Evolutionary conservation across 345 rosid genomes (phyloP).

Genomic region (Arabidopsis suecica): DNA sequence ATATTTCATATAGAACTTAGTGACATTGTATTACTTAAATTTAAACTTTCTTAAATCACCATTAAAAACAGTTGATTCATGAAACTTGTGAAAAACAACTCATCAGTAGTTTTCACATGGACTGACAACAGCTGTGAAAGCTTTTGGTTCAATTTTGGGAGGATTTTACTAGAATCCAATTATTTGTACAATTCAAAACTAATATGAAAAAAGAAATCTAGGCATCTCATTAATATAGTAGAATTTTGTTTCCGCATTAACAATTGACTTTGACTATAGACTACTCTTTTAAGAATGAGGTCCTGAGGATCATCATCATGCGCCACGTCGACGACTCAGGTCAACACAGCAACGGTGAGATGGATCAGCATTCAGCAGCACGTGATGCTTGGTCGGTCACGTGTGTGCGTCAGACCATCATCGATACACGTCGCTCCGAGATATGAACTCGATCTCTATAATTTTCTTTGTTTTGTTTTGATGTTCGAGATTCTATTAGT

Average conservation of each 20-base stretch:
- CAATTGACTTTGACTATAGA: constrained; percentile 16
- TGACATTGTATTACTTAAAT: neutral
- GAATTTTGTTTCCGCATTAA: too few species aligned
- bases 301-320: constrained; percentile 10
- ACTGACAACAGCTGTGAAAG: neutral
- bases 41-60: neutral
- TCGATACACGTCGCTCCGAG: constrained; percentile 17
- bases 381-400: constrained; percentile 45
- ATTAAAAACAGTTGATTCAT: neutral
- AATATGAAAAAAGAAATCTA: neutral
- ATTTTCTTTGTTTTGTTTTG: neutral
- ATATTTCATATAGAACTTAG: constrained; percentile 22
- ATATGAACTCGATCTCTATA: constrained; percentile 3
- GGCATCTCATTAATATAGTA: neutral
- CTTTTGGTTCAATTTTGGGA: neutral
- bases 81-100: neutral
- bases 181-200: neutral
- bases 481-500: neutral
- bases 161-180: neutral
- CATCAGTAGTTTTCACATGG: constrained; percentile 10
- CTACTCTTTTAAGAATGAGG: constrained; percentile 9
- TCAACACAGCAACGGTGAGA: constrained; percentile 25
- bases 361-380: constrained; percentile 39
- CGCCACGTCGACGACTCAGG: constrained; percentile 28
- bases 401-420: constrained; percentile 38